Evolutionary conservation across 371 early-diverging fungal genomes (phyloP).

Genomic region (Mucor indicus): DNA sequence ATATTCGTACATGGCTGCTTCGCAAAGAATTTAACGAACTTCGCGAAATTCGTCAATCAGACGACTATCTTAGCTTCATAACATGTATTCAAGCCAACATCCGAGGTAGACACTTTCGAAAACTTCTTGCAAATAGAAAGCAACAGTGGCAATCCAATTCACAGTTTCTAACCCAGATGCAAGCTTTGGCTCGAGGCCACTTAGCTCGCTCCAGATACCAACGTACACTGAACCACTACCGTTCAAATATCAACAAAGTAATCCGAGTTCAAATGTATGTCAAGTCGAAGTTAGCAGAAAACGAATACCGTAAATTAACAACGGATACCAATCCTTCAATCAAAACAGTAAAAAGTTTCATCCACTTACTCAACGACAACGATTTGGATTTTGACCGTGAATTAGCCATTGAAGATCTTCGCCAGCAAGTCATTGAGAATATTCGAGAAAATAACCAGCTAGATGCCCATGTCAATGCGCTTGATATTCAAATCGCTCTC

Average conservation of each 20-base stretch:
- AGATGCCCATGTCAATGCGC: slow-evolving; percentile 80
- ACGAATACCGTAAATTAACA: slow-evolving; percentile 79
- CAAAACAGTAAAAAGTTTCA: slow-evolving; percentile 80
- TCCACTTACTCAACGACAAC: slow-evolving; percentile 87
- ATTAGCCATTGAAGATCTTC: slow-evolving; percentile 80
- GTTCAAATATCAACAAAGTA: slow-evolving; percentile 68
- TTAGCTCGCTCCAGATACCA: slow-evolving; percentile 59
- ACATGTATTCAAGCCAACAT: slow-evolving; percentile 63
- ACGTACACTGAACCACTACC: slow-evolving; percentile 59
- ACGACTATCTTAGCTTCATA: slow-evolving; percentile 23
- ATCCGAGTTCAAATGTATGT: slow-evolving; percentile 85
- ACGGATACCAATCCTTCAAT: slow-evolving; percentile 76
- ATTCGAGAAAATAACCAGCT: slow-evolving; percentile 89
- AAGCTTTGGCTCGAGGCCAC: slow-evolving; percentile 68
- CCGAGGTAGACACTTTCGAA: slow-evolving; percentile 55
- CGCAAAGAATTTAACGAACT: slow-evolving; percentile 28
- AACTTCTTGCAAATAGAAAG: slow-evolving; percentile 29
- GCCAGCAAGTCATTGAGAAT: slow-evolving; percentile 79
- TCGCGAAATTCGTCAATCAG: slow-evolving; percentile 9
- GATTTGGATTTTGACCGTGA: slow-evolving; percentile 94
- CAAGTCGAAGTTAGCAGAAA: slow-evolving; percentile 75
- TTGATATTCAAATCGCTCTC: slow-evolving; percentile 96
- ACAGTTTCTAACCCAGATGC: slow-evolving; percentile 54
- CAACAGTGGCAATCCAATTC: slow-evolving; percentile 12
- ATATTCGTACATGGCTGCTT: slow-evolving; percentile 54